Evolutionary conservation across 169 alveolate genomes (phyloP), one percentile per base, ranked within the genome.

Genomic region (Amoebophrya sp.): DNA sequence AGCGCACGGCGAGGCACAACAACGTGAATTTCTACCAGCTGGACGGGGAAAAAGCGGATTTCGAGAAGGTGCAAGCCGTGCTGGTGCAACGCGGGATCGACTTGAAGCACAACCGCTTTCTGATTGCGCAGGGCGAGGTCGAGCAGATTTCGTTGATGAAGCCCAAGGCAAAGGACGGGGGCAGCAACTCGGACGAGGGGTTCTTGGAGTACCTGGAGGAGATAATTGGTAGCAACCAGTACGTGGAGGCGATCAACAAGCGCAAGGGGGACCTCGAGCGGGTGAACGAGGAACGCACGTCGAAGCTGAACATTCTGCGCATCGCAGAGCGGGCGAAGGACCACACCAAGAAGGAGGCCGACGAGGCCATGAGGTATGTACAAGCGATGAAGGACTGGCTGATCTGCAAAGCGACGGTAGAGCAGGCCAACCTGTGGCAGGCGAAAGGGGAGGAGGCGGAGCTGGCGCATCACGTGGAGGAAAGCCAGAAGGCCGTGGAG

Each of bases 91-190:
- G n/a, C n/a, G 99, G 99, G 41, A 97, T 98, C 45, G 99, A 98
- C 93, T 93, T 98, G 67, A 96, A 96, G 41, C 98, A 97, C 91
- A 97, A 97, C 88, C 93, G 99, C 88, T 98, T 97, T 88, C 91
- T 96, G 58, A 95, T 95, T 48, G 34, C 20, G 23, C 98, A 98
- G 94, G 99, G 99, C 10, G 99, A 98, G 93, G 99, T 98, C 26
- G 99, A 98, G 92, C 96, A 97, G 90, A 97, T 98, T n/a, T 96
- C 99, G 10, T 95, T 97, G 93, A 98, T 98, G 99, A 97, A 97
- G 88, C 99, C 99, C 31, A 98, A 97, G 94, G 98, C 97, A 0
- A 88, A 90, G 67, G 18, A 41, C n/a, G 92, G 89, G 69, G 92
- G 90, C 18, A 69, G 91, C 41, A n/a, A n/a, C n/a, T n/a, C n/a